Conservation (phyloP, 2,329 filamentous ascomycete genomes). For the Ophiobolus disseminans region DNA sequence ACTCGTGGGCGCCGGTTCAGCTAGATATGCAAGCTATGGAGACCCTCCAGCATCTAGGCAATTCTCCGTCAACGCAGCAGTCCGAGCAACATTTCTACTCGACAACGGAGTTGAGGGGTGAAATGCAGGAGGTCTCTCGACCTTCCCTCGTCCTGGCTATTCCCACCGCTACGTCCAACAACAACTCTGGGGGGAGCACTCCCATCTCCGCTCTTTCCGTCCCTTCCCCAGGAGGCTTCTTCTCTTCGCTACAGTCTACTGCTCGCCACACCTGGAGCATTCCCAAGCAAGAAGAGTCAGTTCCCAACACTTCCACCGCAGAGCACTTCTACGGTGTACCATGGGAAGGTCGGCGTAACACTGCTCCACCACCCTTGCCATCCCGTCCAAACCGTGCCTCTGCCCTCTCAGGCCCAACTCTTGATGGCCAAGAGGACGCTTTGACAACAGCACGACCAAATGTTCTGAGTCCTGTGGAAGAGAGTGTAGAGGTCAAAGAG, state of each 20-base stretch:
- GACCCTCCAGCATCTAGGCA: constrained; percentile 74
- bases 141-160: constrained; percentile 54
- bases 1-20: constrained; percentile 67
- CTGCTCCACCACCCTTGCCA: constrained; percentile 24
- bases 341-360: constrained; percentile 61
- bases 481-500: constrained; percentile 58
- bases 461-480: constrained; percentile 41
- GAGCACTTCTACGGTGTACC: constrained; percentile 89
- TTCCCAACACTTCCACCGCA: constrained; percentile 87
- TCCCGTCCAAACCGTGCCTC: constrained; percentile 27
- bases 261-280: constrained; percentile 84
- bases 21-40: constrained; percentile 82
- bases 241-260: constrained; percentile 79
- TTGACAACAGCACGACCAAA: constrained; percentile 41
- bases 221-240: constrained; percentile 90
- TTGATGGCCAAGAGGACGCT: constrained; percentile 42
- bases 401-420: constrained; percentile 42
- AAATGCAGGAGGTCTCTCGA: constrained; percentile 66
- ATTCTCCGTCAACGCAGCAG: constrained; percentile 31
- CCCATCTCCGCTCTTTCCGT: constrained; percentile 84
- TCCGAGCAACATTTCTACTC: constrained; percentile 35
- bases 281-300: constrained; percentile 48
- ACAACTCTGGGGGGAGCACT: constrained; percentile 55
- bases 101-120: constrained; percentile 58
- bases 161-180: constrained; percentile 30